These are phyloP conservation scores for Iberis pinnata DNA, from an alignment of 345 rosid species.

Conservation along the genomic window DNA sequence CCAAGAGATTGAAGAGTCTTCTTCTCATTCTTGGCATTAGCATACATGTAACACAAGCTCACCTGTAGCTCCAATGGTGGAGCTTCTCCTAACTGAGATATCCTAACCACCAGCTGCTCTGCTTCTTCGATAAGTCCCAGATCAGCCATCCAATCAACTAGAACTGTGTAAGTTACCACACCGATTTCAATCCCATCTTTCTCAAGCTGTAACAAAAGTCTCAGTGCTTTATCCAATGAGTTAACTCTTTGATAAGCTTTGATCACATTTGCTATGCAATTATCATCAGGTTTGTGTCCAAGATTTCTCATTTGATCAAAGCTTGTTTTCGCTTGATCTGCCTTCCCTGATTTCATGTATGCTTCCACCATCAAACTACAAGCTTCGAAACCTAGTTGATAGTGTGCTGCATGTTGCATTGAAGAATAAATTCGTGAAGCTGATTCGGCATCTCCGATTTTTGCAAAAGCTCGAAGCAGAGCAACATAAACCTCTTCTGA, in stretches of 20 bases:
- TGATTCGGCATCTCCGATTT: slow-evolving; percentile 38
- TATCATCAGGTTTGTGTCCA: slow-evolving; percentile 62
- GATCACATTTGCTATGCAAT: slow-evolving; percentile 52
- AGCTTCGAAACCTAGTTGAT: slow-evolving; percentile 39
- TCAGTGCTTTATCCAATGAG: slow-evolving; percentile 64
- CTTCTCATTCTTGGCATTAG: slow-evolving; percentile 54
- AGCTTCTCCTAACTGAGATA: slow-evolving; percentile 68
- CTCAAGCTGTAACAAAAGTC: slow-evolving; percentile 64
- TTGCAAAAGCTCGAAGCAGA: slow-evolving; percentile 58
- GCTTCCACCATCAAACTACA: slow-evolving; percentile 60
- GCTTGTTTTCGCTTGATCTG: slow-evolving; percentile 49
- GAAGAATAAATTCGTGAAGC: slow-evolving; percentile 38
- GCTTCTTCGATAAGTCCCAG: slow-evolving; percentile 74
- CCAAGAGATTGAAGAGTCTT: slow-evolving; percentile 76
- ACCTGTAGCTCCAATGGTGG: slow-evolving; percentile 60
- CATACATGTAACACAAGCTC: slow-evolving; percentile 77
- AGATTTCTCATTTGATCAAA: slow-evolving; percentile 51
- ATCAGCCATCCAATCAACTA: slow-evolving; percentile 69
- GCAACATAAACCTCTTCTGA: slow-evolving; percentile 57
- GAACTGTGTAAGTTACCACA: slow-evolving; percentile 52
- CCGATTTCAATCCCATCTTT: slow-evolving; percentile 78
- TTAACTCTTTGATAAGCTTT: slow-evolving; percentile 54
- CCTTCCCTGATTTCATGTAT: slow-evolving; percentile 37
- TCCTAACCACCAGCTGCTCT: slow-evolving; percentile 62
- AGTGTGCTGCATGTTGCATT: slow-evolving; percentile 39